phyloP scores from a whole-genome alignment of 148 eudicot genomes.

The Fagopyrum homotropicum region DNA sequence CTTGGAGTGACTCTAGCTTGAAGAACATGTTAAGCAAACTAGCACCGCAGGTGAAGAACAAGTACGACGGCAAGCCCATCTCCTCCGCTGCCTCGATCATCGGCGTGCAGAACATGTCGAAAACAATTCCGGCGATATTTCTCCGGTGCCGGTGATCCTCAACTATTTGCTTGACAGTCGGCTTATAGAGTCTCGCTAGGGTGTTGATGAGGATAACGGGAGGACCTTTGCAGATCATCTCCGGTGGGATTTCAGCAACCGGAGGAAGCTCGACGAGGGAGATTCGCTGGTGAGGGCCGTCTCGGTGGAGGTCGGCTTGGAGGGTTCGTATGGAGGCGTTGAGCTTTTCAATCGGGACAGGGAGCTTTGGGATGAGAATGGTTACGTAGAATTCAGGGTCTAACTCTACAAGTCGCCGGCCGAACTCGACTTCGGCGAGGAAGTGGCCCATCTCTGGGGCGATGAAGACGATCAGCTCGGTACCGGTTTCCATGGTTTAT shows the following conservation, averaged over 20 bases:
- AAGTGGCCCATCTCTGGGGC: background rate
- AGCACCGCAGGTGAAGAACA: background rate
- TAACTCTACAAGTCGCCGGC: background rate
- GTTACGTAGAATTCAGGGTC: background rate
- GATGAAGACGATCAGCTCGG: background rate
- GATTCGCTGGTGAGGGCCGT: background rate
- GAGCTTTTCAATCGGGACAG: background rate
- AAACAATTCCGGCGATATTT: background rate
- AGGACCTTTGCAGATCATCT: background rate
- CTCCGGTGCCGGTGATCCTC: background rate
- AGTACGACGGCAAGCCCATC: background rate
- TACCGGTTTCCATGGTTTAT: background rate
- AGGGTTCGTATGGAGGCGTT: background rate
- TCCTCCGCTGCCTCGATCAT: background rate
- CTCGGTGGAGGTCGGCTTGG: background rate
- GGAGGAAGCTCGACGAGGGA: background rate
- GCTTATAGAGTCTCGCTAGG: background rate
- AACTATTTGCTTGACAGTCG: background rate
- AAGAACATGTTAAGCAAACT: background rate
- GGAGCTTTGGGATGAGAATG: slow-evolving; percentile 5
- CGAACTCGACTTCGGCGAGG: background rate
- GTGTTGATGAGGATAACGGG: background rate
- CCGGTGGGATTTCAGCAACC: background rate
- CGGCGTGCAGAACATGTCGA: background rate
- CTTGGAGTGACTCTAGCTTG: background rate